These are phyloP conservation scores for Mucor piriformis DNA, from an alignment of 371 early-diverging fungal species.

Conservation along the genomic window DNA sequence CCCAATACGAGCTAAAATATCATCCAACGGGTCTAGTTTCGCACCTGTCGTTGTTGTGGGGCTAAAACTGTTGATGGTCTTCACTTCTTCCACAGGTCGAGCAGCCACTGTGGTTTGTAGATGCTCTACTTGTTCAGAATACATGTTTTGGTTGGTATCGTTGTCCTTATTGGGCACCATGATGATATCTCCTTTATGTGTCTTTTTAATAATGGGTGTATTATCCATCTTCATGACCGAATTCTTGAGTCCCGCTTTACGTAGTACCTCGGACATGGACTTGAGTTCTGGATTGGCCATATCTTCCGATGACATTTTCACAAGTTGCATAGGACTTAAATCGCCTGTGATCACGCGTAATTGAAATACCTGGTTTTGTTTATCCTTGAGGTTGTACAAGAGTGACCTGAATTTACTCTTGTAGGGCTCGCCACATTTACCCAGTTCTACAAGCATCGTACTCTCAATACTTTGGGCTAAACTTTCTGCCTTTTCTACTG, in stretches of 20 bases:
- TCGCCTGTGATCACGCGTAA: constrained; percentile 69
- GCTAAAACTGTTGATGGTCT: neutral
- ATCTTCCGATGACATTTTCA: constrained; percentile 74
- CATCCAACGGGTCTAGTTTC: constrained; percentile 30
- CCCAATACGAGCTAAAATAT: constrained; percentile 42
- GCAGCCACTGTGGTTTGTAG: constrained; percentile 14
- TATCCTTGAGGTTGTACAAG: constrained; percentile 77
- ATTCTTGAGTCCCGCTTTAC: constrained; percentile 64
- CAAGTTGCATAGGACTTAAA: constrained; percentile 60
- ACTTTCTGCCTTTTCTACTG: constrained; percentile 22
- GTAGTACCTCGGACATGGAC: constrained; percentile 62
- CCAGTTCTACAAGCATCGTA: constrained; percentile 41
- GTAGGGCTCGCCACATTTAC: constrained; percentile 63
- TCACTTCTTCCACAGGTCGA: constrained; percentile 8
- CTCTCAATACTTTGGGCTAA: constrained; percentile 41
- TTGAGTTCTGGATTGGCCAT: constrained; percentile 77
- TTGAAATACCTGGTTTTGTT: constrained; percentile 69
- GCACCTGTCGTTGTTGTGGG: constrained; percentile 9
- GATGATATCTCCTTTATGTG: constrained; percentile 75
- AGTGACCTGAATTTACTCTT: constrained; percentile 77
- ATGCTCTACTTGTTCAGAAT: constrained; percentile 18
- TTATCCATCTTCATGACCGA: constrained; percentile 61
- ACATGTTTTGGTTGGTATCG: constrained; percentile 11
- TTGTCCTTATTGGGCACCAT: constrained; percentile 36
- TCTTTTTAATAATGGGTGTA: constrained; percentile 68